Base-by-base conservation (phyloP, 352 stramenopile species). In the Phytophthora ohioensis region DNA sequence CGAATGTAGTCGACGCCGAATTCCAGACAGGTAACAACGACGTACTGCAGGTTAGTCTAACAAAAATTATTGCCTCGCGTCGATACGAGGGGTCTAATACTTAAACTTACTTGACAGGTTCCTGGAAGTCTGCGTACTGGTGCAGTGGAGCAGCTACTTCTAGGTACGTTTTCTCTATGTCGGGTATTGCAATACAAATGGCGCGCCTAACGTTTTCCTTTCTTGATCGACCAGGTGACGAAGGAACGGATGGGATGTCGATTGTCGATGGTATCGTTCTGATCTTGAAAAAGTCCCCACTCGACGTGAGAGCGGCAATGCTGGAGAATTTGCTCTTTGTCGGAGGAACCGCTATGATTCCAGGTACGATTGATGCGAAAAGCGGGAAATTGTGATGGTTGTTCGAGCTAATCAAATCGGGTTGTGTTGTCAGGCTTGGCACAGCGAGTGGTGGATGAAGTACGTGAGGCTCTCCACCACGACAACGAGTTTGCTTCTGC, bases 291-390 rank as follows among this genome's bases (percentile, higher is more conserved):
- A 89, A 84, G 43, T 47, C 80, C 0, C 87, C 89, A 0, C 56
- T 96, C 32, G 89, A 96, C 57, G 75, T 92, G 27, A 80, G 86
- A 43, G 69, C 72, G 0, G 75, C 85, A 11, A 82, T 93, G 76
- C 66, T 90, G n/a, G 76, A 87, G 48, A 95, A 92, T 57, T 41
- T 96, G n/a, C 59, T 96, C 6, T 73, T 93, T 12, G 68, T 94
- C 27, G 89, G 89, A 31, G 89, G 89, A 42, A 82, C 79, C 3
- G 76, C 82, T 38, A 96, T 96, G 89, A 76, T 96, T 57, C 85
- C 87, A 58, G 85, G 85, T 90, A 75, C 39, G 54, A 35, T 51
- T 32, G 7, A 43, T 17, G 13, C 42, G n/a, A 35, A 27, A 1
- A 41, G 34, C 3, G 17, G 10, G 21, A 11, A 5, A 8, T 21